Evolutionary conservation across 202 grass and related monocot species (phyloP).

Genomic region (Alloteropsis angusta): DNA sequence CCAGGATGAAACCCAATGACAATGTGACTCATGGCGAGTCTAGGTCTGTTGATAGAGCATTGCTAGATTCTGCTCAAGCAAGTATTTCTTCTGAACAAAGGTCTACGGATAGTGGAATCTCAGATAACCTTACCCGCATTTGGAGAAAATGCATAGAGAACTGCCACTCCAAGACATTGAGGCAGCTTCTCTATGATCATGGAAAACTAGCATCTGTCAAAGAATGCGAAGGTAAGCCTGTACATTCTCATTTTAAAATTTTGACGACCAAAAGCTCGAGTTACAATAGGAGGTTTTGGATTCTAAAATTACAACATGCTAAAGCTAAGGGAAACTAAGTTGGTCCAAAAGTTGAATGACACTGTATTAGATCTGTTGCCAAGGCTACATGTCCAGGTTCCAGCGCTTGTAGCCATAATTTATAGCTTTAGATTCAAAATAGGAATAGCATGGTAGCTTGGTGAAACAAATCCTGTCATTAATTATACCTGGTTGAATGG

Average conservation of each 20-base stretch:
- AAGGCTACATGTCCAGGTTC: neutral
- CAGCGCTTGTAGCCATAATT: neutral
- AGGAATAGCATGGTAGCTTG: neutral
- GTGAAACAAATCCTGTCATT: neutral
- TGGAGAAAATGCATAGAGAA: conserved; percentile 83
- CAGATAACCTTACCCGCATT: conserved; percentile 55
- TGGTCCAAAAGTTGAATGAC: neutral
- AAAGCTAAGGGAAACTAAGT: neutral
- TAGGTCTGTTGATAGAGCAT: conserved; percentile 44
- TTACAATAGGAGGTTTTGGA: neutral
- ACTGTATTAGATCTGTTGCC: neutral
- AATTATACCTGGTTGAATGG: neutral
- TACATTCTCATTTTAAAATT: neutral
- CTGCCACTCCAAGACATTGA: conserved; percentile 84
- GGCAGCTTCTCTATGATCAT: conserved; percentile 66
- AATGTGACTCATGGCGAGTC: conserved; percentile 30
- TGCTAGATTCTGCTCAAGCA: conserved; percentile 33
- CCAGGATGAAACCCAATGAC: conserved; percentile 33
- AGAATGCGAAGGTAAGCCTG: conserved; percentile 61
- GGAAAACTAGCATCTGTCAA: conserved; percentile 60
- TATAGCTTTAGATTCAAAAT: conserved; percentile 5
- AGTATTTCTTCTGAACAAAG: conserved; percentile 45
- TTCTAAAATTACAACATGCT: neutral
- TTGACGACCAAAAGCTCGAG: neutral
- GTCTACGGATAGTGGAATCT: conserved; percentile 27